Evolutionary conservation across 345 rosid species (phyloP), one percentile per base, ranked within the genome.

Genomic region (Acer yangbiense): DNA sequence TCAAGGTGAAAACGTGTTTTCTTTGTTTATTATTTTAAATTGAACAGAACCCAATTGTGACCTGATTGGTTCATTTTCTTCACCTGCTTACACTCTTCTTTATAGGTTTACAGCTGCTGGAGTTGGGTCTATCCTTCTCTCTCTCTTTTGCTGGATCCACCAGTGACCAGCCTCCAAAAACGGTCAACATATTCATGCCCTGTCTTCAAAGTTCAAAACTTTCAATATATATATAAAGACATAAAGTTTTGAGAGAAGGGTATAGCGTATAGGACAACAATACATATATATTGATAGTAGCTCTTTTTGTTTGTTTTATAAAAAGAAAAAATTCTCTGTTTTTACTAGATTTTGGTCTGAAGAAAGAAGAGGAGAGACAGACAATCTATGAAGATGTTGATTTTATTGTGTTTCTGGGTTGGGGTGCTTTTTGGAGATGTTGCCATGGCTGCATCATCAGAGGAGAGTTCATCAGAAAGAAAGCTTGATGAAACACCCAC

Each of bases 401-500:
- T 79, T 29, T 18, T 80, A 73, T 39, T 78, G 63, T 81, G 46
- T 65, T 57, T 79, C 10, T 32, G 50, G 20, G 71, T 78, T 6
- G 80, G 54, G 78, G 77, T 81, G 68, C 25, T 71, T 14, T 57
- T 79, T 39, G 84, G 72, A 20, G 84, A 66, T 70, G 75, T n/a
- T 4, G 80, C 65, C 9, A 83, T 79, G 77, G 82, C 86, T 52
- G 43, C 43, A 44, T 69, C 88, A 57, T 69, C 88, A 57, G 83
- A 64, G 57, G 46, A 67, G 27, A 75, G 71, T 74, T 60, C 76
- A 17, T 7, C 79, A 27, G 70, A 68, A 61, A 91, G 90, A 81
- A 32, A 87, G 81, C 97, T 96, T 72, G 84, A 85, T 76, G 91
- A 89, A 78, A 96, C 98, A n/a, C 90, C 99, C 0, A 96, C 99